Evolutionary conservation across 2,329 filamentous ascomycete genomes (phyloP).

Genomic region (Aureobasidium sp.): DNA sequence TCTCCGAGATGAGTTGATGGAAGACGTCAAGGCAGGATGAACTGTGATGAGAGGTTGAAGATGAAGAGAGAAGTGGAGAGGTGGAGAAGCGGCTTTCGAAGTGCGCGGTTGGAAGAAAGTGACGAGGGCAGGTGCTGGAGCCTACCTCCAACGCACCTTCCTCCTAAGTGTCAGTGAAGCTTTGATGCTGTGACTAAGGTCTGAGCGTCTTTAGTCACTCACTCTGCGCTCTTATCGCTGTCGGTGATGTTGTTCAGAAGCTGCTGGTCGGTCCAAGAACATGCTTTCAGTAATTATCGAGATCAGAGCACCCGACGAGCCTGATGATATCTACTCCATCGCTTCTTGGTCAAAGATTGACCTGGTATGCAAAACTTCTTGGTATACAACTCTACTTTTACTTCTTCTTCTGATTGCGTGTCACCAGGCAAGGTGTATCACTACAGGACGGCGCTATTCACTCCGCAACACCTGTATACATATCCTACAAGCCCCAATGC

Average conservation of each 20-base stretch:
- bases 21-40: no score
- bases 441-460: background rate
- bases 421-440: background rate
- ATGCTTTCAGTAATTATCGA: no score
- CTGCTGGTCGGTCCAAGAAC: no score
- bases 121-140: background rate
- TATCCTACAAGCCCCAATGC: background rate
- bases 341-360: background rate
- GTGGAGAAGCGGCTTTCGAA: background rate
- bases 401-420: background rate
- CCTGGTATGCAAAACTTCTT: background rate
- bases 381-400: background rate
- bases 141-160: background rate
- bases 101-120: background rate
- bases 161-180: background rate
- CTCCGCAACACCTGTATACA: conserved; percentile 8
- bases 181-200: no score
- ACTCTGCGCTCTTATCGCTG: no score
- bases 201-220: no score
- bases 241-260: no score
- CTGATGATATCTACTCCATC: background rate
- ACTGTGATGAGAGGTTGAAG: no score
- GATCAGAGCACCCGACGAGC: no score
- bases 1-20: no score
- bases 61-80: no score